A percentile compares a stretch with the other conserved stretches of the same genome.
phyloP scores from a whole-genome alignment of 2,329 filamentous ascomycete genomes.

The Bipolaris gigantea region DNA sequence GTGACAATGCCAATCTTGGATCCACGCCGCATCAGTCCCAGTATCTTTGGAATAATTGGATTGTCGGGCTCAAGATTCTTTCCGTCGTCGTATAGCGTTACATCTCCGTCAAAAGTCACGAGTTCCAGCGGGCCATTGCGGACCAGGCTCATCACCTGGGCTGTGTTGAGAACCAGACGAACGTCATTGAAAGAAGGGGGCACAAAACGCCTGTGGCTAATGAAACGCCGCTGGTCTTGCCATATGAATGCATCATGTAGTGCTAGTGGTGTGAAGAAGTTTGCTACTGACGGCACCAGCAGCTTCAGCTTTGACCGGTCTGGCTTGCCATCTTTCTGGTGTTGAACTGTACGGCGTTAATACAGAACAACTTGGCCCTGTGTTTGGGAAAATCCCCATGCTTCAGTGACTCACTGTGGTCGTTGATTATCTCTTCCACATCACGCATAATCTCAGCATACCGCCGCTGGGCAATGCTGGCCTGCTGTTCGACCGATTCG shows the following conservation, averaged over 20 bases:
- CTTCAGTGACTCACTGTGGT: slow-evolving; percentile 68
- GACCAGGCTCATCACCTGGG: slow-evolving; percentile 90
- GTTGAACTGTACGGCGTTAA: slow-evolving; percentile 58
- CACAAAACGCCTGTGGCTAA: slow-evolving; percentile 89
- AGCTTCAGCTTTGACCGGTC: slow-evolving; percentile 88
- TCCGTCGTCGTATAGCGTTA: slow-evolving; percentile 87
- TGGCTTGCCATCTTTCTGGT: slow-evolving; percentile 65
- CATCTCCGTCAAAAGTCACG: slow-evolving; percentile 95
- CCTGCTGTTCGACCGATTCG: slow-evolving; percentile 69
- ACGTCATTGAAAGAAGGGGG: slow-evolving; percentile 97
- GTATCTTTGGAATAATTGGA: slow-evolving; percentile 70
- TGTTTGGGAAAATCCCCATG: background rate
- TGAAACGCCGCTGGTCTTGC: slow-evolving; percentile 82
- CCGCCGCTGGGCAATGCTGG: slow-evolving; percentile 77
- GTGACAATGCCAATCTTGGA: slow-evolving; percentile 95
- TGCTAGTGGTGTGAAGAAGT: slow-evolving; percentile 86
- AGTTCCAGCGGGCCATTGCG: slow-evolving; percentile 73
- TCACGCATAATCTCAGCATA: slow-evolving; percentile 96
- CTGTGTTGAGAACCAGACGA: slow-evolving; percentile 88
- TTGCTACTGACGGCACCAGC: slow-evolving; percentile 87
- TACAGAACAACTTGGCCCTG: background rate
- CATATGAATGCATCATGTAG: slow-evolving; percentile 89
- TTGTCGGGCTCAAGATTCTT: slow-evolving; percentile 74
- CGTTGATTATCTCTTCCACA: slow-evolving; percentile 86
- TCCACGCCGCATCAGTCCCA: slow-evolving; percentile 72